A percentile compares a stretch with the other conserved stretches of the same genome.
Evolutionary conservation across 495 filamentous ascomycete species (phyloP).

Genomic region (Penicillium mononematosum): DNA sequence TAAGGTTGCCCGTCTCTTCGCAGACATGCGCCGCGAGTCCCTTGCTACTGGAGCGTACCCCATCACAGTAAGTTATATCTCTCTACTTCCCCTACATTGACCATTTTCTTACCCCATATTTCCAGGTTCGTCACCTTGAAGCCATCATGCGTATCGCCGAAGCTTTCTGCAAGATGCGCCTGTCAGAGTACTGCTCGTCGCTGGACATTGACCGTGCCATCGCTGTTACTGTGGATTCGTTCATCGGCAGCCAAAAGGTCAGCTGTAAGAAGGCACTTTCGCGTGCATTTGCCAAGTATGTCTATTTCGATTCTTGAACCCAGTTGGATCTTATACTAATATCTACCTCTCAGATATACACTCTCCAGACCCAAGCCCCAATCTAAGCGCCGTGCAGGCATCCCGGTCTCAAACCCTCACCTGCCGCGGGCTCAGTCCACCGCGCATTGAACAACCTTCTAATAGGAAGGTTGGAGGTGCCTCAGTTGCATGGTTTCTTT

Average conservation of each 20-base stretch:
- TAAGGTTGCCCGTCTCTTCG: conserved; percentile 90
- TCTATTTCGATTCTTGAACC: conserved; percentile 8
- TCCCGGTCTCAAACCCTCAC: conserved; percentile 36
- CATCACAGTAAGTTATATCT: conserved; percentile 73
- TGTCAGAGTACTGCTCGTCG: conserved; percentile 85
- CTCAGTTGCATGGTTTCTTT: conserved; percentile 13
- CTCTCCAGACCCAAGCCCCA: conserved; percentile 47
- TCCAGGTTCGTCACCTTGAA: conserved; percentile 93
- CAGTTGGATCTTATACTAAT: conserved; percentile 19
- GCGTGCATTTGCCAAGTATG: conserved; percentile 95
- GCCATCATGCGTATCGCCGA: conserved; percentile 94
- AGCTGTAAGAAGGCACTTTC: conserved; percentile 97
- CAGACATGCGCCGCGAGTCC: conserved; percentile 91
- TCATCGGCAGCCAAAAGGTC: conserved; percentile 95
- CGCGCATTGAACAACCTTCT: conserved; percentile 12
- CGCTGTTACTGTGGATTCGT: conserved; percentile 92
- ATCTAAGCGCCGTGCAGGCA: conserved; percentile 45
- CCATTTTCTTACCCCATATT: conserved; percentile 11
- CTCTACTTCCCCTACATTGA: neutral
- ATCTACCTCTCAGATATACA: conserved; percentile 38
- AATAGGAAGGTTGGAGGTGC: neutral
- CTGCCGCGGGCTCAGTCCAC: conserved; percentile 21
- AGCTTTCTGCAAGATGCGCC: conserved; percentile 91
- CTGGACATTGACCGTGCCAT: conserved; percentile 96
- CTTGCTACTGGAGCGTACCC: conserved; percentile 94